Conservation (phyloP, 2,329 filamentous ascomycete genomes). For the Pyrenophora graminea region DNA sequence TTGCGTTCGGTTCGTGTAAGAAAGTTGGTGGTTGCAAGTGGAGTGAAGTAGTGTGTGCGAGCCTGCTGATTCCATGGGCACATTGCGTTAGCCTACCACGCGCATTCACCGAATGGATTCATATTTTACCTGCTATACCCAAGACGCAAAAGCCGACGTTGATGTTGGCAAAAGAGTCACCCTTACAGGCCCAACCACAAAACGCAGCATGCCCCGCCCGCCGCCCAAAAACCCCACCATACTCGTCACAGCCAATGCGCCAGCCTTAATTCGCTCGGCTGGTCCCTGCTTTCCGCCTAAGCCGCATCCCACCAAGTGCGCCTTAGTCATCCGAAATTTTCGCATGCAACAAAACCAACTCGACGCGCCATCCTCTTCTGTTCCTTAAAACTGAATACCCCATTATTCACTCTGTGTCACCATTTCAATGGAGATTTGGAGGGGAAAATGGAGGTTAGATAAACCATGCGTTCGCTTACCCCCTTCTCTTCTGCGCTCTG, state of each 20-base stretch:
- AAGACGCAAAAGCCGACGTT: neutral
- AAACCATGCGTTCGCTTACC: slow-evolving; percentile 60
- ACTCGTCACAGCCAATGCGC: slow-evolving; percentile 21
- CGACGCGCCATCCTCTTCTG: slow-evolving; percentile 26
- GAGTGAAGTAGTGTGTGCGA: slow-evolving; percentile 10
- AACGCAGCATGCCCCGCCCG: slow-evolving; percentile 12
- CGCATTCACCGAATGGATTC: neutral
- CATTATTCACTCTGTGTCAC: slow-evolving; percentile 70
- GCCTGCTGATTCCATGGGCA: slow-evolving; percentile 8
- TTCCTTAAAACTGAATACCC: slow-evolving; percentile 49
- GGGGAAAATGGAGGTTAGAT: slow-evolving; percentile 71
- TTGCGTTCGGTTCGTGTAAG: slow-evolving; percentile 8
- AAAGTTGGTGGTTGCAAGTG: slow-evolving; percentile 6
- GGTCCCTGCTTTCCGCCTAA: neutral
- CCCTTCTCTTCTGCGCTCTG: slow-evolving; percentile 53
- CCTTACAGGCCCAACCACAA: slow-evolving; percentile 10
- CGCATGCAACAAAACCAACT: slow-evolving; percentile 13
- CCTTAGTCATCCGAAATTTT: slow-evolving; percentile 35
- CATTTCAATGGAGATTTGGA: slow-evolving; percentile 63
- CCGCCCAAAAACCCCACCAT: slow-evolving; percentile 17
- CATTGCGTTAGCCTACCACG: slow-evolving; percentile 12
- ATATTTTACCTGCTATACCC: slow-evolving; percentile 6
- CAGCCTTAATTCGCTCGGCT: slow-evolving; percentile 22
- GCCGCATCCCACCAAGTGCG: slow-evolving; percentile 13
- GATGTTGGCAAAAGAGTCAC: slow-evolving; percentile 18